A percentile compares a stretch with the other conserved stretches of the same genome.
Evolutionary conservation across 2,329 filamentous ascomycete species (phyloP).

Genomic region (Lecanicillium sp.): DNA sequence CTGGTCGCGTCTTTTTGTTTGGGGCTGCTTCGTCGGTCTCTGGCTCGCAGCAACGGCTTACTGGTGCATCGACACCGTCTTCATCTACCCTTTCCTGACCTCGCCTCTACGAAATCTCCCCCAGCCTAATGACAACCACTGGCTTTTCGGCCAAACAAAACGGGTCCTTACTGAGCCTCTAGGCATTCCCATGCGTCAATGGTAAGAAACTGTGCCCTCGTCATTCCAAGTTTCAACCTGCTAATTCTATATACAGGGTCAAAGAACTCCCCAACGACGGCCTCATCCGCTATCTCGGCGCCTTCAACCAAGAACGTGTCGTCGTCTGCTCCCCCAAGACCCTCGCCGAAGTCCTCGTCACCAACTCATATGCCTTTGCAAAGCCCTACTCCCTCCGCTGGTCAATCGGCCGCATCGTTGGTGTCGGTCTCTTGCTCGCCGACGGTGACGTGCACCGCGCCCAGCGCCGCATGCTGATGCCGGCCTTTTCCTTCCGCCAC

Average conservation of each 20-base stretch:
- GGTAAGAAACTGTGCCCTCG: too few relatives aligned
- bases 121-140: slow-evolving; percentile 33
- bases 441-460: slow-evolving; percentile 68
- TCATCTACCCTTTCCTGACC: slow-evolving; percentile 34
- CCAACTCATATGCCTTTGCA: slow-evolving; percentile 60
- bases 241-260: slow-evolving; percentile 39
- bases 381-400: slow-evolving; percentile 51
- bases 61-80: slow-evolving; percentile 23
- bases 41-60: too few relatives aligned
- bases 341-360: slow-evolving; percentile 60
- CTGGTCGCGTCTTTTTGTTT: too few relatives aligned
- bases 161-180: slow-evolving; percentile 30
- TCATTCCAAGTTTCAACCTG: not conserved
- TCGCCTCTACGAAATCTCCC: slow-evolving; percentile 37
- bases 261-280: slow-evolving; percentile 58
- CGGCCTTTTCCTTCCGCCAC: slow-evolving; percentile 60
- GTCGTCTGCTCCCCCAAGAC: slow-evolving; percentile 55
- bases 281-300: slow-evolving; percentile 56
- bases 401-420: slow-evolving; percentile 55
- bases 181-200: slow-evolving; percentile 38
- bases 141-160: slow-evolving; percentile 39
- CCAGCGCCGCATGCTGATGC: slow-evolving; percentile 58
- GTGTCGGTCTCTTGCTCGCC: slow-evolving; percentile 52
- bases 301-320: slow-evolving; percentile 58
- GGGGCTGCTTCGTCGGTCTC: too few relatives aligned